Evolutionary conservation across 2,329 filamentous ascomycete genomes (phyloP).

Genomic region (Penicillium sp.): DNA sequence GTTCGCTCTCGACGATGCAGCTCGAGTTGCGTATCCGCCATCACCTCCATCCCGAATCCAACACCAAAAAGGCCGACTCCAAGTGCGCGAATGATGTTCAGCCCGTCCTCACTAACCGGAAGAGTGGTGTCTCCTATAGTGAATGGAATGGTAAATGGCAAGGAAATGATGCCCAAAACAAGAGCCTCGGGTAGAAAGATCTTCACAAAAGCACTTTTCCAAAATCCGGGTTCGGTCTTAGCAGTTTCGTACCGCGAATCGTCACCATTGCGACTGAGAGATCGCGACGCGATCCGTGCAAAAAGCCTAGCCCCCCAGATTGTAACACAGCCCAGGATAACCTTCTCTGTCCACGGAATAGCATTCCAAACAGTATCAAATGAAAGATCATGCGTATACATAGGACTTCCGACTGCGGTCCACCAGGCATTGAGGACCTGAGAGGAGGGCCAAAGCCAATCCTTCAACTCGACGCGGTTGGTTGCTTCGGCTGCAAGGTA

Average conservation of each 20-base stretch:
- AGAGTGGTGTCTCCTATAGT: slow-evolving; percentile 33
- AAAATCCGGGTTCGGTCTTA: slow-evolving; percentile 58
- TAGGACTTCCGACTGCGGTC: slow-evolving; percentile 57
- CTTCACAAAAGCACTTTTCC: slow-evolving; percentile 57
- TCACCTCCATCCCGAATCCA: slow-evolving; percentile 57
- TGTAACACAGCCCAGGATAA: slow-evolving; percentile 59
- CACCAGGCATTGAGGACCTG: slow-evolving; percentile 63
- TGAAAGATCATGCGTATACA: slow-evolving; percentile 49
- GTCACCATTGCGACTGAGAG: slow-evolving; percentile 54
- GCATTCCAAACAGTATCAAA: slow-evolving; percentile 49
- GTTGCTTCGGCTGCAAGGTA: slow-evolving; percentile 56
- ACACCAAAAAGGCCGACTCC: slow-evolving; percentile 59
- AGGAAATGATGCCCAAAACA: slow-evolving; percentile 57
- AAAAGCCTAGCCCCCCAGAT: slow-evolving; percentile 60
- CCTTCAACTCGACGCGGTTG: slow-evolving; percentile 60
- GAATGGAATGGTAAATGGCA: slow-evolving; percentile 61
- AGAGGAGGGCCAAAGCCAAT: slow-evolving; percentile 59
- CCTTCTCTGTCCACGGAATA: slow-evolving; percentile 56
- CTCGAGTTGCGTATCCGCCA: slow-evolving; percentile 60
- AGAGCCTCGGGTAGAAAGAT: slow-evolving; percentile 60
- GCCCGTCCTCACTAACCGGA: slow-evolving; percentile 27
- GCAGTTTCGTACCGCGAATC: slow-evolving; percentile 56
- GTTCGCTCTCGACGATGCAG: slow-evolving; percentile 48
- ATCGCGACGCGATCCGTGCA: slow-evolving; percentile 54
- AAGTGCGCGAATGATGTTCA: slow-evolving; percentile 35